phyloP scores from a whole-genome alignment of 176 grass and related monocot genomes.

The Elaeis guineensis region DNA sequence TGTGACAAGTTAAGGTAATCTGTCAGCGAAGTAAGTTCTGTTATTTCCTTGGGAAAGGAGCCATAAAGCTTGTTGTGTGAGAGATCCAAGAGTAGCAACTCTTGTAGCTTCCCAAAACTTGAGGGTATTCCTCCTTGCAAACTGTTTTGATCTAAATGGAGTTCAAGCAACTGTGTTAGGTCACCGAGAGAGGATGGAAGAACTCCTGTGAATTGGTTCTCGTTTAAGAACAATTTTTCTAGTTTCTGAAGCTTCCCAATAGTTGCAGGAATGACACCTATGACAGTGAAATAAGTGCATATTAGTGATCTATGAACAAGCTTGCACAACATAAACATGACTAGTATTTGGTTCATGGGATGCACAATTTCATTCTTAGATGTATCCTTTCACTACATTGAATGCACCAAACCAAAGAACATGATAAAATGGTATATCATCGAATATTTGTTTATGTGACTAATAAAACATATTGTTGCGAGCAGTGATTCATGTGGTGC shows the following conservation, averaged over 20 bases:
- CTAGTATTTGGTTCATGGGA: too few species aligned
- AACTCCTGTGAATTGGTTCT: slow-evolving; percentile 16
- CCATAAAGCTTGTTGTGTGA: slow-evolving; percentile 21
- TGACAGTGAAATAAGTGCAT: neutral
- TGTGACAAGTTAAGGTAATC: too few species aligned
- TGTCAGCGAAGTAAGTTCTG: too few species aligned
- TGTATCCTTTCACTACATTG: too few species aligned
- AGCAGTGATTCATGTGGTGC: too few species aligned
- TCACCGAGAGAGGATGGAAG: slow-evolving; percentile 33
- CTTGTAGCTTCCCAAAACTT: slow-evolving; percentile 16
- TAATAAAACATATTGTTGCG: too few species aligned
- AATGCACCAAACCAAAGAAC: too few species aligned
- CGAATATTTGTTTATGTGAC: too few species aligned
- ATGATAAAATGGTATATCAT: too few species aligned
- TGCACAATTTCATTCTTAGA: too few species aligned
- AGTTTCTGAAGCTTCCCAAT: slow-evolving; percentile 25
- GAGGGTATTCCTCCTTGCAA: slow-evolving; percentile 23
- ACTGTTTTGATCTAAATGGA: slow-evolving; percentile 5
- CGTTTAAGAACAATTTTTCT: neutral
- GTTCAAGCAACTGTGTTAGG: slow-evolving; percentile 14
- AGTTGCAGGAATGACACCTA: slow-evolving; percentile 18
- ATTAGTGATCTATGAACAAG: too few species aligned
- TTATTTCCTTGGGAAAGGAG: neutral
- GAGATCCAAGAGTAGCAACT: neutral
- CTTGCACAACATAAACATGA: too few species aligned